A percentile compares a stretch with the other conserved stretches of the same genome.
phyloP scores from a whole-genome alignment of 371 early-diverging fungal genomes.

The Mortierella sp. region DNA sequence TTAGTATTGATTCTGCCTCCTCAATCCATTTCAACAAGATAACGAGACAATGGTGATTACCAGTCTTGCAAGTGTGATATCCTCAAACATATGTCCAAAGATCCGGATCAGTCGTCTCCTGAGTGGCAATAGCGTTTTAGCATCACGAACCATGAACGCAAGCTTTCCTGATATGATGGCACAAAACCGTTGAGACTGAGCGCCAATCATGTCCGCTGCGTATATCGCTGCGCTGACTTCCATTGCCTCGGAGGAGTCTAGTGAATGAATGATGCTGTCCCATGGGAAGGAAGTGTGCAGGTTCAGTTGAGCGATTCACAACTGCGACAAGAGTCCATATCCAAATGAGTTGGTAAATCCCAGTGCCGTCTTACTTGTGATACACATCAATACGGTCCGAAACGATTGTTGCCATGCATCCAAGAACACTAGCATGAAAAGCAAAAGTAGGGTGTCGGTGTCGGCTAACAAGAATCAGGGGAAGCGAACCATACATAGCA shows the following conservation, averaged over 20 bases:
- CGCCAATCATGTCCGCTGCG: slow-evolving; percentile 67
- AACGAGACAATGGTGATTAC: slow-evolving; percentile 15
- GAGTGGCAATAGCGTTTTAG: slow-evolving; percentile 55
- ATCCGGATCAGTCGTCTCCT: slow-evolving; percentile 60
- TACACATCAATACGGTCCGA: slow-evolving; percentile 66
- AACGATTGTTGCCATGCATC: slow-evolving; percentile 66
- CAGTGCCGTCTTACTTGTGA: slow-evolving; percentile 58
- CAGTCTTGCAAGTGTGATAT: slow-evolving; percentile 63
- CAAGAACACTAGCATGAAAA: slow-evolving; percentile 57
- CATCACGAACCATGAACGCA: slow-evolving; percentile 40
- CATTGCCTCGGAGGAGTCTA: slow-evolving; percentile 58
- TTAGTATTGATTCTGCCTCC: slow-evolving; percentile 54
- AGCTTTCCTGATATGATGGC: slow-evolving; percentile 56
- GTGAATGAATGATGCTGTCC: slow-evolving; percentile 20
- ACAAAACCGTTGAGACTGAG: slow-evolving; percentile 60
- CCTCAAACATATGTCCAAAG: slow-evolving; percentile 70
- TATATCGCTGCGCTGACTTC: slow-evolving; percentile 68
- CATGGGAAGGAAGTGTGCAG: neutral
- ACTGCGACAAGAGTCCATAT: too few relatives aligned
- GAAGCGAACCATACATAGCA: too few relatives aligned
- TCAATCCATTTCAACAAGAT: too few relatives aligned
- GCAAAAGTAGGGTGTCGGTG: too few relatives aligned
- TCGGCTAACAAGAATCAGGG: too few relatives aligned
- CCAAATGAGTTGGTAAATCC: neutral
- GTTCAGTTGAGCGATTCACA: too few relatives aligned